These are phyloP conservation scores for Cystobasidium sp. DNA, from an alignment of 1,284 basidiomycete genomes.

Conservation along the genomic window DNA sequence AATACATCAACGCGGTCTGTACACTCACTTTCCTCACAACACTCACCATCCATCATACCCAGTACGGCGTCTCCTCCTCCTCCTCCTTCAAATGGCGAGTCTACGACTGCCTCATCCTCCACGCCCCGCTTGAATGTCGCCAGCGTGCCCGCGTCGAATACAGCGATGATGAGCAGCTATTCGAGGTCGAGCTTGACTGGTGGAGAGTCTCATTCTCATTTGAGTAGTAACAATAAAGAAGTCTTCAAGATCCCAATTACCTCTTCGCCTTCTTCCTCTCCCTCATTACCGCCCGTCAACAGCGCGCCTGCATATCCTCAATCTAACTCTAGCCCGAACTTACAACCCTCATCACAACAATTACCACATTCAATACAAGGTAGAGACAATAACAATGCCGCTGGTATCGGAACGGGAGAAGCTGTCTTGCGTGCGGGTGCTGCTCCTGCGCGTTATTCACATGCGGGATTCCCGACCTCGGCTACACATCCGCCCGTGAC, in stretches of 20 bases:
- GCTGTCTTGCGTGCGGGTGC: background rate
- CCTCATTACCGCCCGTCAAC: background rate
- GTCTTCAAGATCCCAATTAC: constrained; percentile 11
- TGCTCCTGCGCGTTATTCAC: constrained; percentile 2
- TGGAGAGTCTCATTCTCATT: background rate
- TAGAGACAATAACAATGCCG: background rate
- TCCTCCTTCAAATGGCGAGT: constrained; percentile 6
- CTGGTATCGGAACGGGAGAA: background rate
- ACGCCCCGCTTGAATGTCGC: background rate
- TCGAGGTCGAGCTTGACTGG: background rate
- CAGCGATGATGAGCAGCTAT: background rate
- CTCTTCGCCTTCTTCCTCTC: background rate
- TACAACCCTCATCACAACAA: constrained; percentile 10
- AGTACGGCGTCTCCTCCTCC: background rate
- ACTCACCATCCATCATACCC: background rate
- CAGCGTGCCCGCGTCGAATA: background rate
- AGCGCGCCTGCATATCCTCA: background rate
- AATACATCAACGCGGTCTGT: background rate
- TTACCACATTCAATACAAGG: too few relatives aligned
- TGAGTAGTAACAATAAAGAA: background rate
- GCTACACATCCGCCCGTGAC: background rate
- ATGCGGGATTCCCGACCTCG: background rate
- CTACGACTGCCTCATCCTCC: background rate
- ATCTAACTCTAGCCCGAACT: background rate
- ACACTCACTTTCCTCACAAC: background rate